These are phyloP conservation scores for Aspergillus ostianus DNA, from an alignment of 495 filamentous ascomycete species.

Conservation along the genomic window DNA sequence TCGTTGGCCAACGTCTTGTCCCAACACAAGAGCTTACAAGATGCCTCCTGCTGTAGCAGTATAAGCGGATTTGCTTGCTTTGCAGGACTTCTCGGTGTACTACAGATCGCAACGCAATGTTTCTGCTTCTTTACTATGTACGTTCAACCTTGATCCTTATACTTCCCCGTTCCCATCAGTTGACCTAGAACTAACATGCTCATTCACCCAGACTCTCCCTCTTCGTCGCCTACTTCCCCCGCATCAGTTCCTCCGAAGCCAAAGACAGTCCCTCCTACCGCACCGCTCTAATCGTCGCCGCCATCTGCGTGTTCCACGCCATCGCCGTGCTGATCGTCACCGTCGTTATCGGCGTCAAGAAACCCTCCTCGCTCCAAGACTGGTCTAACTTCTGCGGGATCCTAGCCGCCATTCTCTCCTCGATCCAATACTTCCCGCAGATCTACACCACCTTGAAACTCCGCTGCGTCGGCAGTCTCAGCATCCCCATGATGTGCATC, in stretches of 20 bases:
- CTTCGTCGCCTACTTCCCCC: conserved; percentile 83
- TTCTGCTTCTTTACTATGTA: conserved; percentile 88
- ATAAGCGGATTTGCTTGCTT: conserved; percentile 80
- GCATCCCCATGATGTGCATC: conserved; percentile 97
- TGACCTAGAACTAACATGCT: neutral
- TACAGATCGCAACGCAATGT: conserved; percentile 90
- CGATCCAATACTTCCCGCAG: conserved; percentile 91
- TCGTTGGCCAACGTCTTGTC: conserved; percentile 89
- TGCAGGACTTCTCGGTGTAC: conserved; percentile 79
- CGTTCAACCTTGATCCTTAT: conserved; percentile 19
- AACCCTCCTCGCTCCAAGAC: conserved; percentile 55
- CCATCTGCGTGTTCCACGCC: conserved; percentile 68
- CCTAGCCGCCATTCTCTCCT: conserved; percentile 72
- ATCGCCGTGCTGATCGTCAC: conserved; percentile 65
- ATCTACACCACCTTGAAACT: conserved; percentile 85
- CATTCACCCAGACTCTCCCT: conserved; percentile 61
- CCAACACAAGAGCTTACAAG: conserved; percentile 70
- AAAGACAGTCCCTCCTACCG: conserved; percentile 59
- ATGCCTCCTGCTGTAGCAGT: conserved; percentile 79
- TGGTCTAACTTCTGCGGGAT: conserved; percentile 88
- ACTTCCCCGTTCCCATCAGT: neutral
- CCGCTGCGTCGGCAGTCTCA: conserved; percentile 81
- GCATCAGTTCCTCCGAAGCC: conserved; percentile 30
- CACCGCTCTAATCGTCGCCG: conserved; percentile 70
- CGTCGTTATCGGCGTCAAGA: conserved; percentile 55